Percentiles rank a stretch among this genome's conserved stretches.
phyloP scores from a whole-genome alignment of 2,329 filamentous ascomycete species.

The Fonsecaea monophora region DNA sequence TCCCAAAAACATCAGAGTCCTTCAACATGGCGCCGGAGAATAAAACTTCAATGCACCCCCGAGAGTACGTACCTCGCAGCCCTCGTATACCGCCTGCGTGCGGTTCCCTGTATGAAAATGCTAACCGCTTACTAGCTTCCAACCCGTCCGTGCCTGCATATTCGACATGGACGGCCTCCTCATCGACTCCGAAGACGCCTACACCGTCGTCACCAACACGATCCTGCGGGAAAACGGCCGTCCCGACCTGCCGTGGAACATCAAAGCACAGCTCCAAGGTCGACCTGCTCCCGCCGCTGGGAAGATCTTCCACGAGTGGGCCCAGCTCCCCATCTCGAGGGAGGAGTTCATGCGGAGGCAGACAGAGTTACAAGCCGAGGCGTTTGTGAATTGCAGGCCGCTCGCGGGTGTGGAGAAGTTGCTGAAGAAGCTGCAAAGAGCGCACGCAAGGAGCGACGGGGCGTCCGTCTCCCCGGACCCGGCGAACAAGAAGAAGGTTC shows the following conservation, averaged over 20 bases:
- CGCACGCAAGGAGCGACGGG: constrained; percentile 42
- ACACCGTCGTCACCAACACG: constrained; percentile 82
- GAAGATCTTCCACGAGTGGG: constrained; percentile 78
- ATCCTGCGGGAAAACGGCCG: constrained; percentile 77
- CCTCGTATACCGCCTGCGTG: background rate
- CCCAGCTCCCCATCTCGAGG: constrained; percentile 76
- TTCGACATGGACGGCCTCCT: constrained; percentile 99
- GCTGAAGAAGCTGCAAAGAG: constrained; percentile 61
- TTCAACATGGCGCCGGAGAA: background rate
- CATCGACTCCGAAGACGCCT: constrained; percentile 89
- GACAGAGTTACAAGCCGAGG: constrained; percentile 67
- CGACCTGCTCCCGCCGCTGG: constrained; percentile 65
- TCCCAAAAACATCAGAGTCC: background rate
- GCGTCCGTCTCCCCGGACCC: constrained; percentile 43
- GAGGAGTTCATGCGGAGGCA: constrained; percentile 71
- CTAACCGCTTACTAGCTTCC: constrained; percentile 59
- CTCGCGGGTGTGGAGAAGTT: constrained; percentile 79
- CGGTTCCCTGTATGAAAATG: background rate
- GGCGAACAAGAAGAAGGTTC: constrained; percentile 57
- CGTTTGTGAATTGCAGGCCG: constrained; percentile 77
- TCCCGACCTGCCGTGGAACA: constrained; percentile 82
- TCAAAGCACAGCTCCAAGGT: constrained; percentile 87
- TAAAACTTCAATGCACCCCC: background rate
- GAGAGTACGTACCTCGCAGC: background rate
- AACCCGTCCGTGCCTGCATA: constrained; percentile 84